Percentiles rank a stretch among this genome's conserved stretches.
Conservation (phyloP, 176 grass and related monocot species). For the Carex parvula region DNA sequence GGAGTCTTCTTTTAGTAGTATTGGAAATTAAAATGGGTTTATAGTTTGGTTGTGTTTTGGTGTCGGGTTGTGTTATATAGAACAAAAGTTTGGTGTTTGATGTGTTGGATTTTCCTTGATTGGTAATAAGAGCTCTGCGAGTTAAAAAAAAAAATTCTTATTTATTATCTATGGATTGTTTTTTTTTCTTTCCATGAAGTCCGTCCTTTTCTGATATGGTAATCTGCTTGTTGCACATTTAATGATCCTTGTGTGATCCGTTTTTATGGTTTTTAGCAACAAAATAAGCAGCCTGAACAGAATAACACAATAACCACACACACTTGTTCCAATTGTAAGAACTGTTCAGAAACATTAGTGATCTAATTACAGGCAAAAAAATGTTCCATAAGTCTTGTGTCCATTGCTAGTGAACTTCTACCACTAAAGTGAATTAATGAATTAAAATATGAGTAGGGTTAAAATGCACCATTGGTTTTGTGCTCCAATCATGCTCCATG, state of each 20-base stretch:
- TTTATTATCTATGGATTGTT: background rate
- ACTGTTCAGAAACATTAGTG: background rate
- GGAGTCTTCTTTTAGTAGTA: constrained; percentile 13
- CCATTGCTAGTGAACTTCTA: background rate
- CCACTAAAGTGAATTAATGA: background rate
- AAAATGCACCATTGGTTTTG: too few relatives aligned
- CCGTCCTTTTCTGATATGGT: background rate
- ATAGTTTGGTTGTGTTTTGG: constrained; percentile 4
- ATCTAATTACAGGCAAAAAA: background rate
- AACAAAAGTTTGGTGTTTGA: constrained; percentile 1
- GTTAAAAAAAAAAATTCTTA: background rate
- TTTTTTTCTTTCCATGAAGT: background rate
- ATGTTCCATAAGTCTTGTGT: background rate
- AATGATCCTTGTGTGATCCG: background rate
- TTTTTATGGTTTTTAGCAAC: background rate
- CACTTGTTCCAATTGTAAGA: background rate
- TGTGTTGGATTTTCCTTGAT: constrained; percentile 10
- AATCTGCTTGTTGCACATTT: background rate
- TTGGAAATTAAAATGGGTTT: constrained; percentile 20
- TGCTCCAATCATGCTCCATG: too few relatives aligned
- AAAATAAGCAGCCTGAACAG: background rate
- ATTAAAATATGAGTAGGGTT: background rate
- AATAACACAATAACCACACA: background rate
- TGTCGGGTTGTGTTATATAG: background rate
- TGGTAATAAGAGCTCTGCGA: constrained; percentile 14